A percentile compares a stretch with the other conserved stretches of the same genome.
phyloP scores from a whole-genome alignment of 106 monocot genomes.

The Xerophyta viscosa region DNA sequence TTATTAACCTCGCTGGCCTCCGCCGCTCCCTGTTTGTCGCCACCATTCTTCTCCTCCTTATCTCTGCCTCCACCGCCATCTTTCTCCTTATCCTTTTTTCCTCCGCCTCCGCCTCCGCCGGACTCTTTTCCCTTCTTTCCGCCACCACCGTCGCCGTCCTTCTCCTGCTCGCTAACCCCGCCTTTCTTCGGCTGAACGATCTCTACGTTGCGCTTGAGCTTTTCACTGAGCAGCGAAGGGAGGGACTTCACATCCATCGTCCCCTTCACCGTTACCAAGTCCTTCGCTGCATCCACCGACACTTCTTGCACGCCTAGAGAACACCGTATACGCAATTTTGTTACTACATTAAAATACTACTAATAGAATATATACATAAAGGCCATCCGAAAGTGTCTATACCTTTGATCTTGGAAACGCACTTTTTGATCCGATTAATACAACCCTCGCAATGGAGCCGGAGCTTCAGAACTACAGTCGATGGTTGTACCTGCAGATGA shows the following conservation, averaged over 20 bases:
- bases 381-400: too few relatives aligned
- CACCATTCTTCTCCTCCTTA: too few relatives aligned
- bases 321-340: too few relatives aligned
- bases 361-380: too few relatives aligned
- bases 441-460: conserved; percentile 82
- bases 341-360: too few relatives aligned
- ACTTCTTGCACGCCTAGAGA: conserved; percentile 64
- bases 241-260: conserved; percentile 58
- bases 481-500: conserved; percentile 21
- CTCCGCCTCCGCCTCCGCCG: conserved; percentile 13
- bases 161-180: conserved; percentile 11
- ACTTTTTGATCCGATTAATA: conserved; percentile 37
- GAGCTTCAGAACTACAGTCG: conserved; percentile 71
- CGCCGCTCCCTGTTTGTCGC: background rate
- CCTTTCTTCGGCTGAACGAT: conserved; percentile 32
- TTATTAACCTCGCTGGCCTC: conserved; percentile 22
- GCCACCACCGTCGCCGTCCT: conserved; percentile 5
- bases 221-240: conserved; percentile 20
- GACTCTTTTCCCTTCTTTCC: conserved; percentile 14
- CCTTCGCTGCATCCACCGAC: conserved; percentile 33
- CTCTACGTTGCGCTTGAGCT: conserved; percentile 49
- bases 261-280: conserved; percentile 62
- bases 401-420: conserved; percentile 62
- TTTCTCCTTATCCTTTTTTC: conserved; percentile 8
- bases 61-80: too few relatives aligned